phyloP scores from a whole-genome alignment of 2,329 filamentous ascomycete species.

The Apiospora arundinis region DNA sequence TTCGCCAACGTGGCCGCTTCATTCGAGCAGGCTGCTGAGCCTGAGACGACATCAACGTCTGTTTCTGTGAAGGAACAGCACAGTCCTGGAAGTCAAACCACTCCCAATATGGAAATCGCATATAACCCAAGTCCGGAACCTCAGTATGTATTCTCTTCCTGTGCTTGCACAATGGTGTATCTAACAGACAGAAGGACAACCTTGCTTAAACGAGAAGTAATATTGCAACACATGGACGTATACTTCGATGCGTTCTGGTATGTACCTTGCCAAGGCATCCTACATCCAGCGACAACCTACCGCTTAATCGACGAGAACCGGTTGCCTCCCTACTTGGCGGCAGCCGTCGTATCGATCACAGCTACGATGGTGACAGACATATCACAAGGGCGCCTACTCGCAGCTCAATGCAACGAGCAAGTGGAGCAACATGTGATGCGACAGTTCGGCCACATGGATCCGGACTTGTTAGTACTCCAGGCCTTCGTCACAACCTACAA shows the following conservation, averaged over 20 bases:
- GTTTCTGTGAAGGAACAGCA: conserved; percentile 8
- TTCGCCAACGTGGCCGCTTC: conserved; percentile 41
- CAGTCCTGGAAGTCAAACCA: conserved; percentile 3
- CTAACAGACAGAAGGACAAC: conserved; percentile 31
- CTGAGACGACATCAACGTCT: not conserved
- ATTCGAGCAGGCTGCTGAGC: conserved; percentile 10
- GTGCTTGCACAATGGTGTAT: not conserved
- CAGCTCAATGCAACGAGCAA: conserved; percentile 45
- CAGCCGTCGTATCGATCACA: conserved; percentile 47
- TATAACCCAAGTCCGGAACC: conserved; percentile 19
- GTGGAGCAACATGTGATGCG: conserved; percentile 49
- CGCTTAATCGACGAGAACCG: conserved; percentile 44
- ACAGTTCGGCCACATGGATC: conserved; percentile 41
- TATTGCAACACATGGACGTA: conserved; percentile 45
- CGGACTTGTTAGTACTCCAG: conserved; percentile 22
- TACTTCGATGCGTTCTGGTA: conserved; percentile 48
- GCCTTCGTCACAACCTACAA: conserved; percentile 24
- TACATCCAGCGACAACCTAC: conserved; percentile 44
- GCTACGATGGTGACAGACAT: conserved; percentile 44
- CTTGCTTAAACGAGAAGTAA: conserved; percentile 42
- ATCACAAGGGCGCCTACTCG: conserved; percentile 43
- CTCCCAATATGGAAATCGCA: conserved; percentile 15
- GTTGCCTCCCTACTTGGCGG: conserved; percentile 43
- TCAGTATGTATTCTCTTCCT: conserved; percentile 33
- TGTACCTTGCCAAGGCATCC: conserved; percentile 47